Percentiles rank a stretch among this genome's conserved stretches.
Conservation (phyloP, 495 filamentous ascomycete species). For the Pyrenula aspistea region DNA sequence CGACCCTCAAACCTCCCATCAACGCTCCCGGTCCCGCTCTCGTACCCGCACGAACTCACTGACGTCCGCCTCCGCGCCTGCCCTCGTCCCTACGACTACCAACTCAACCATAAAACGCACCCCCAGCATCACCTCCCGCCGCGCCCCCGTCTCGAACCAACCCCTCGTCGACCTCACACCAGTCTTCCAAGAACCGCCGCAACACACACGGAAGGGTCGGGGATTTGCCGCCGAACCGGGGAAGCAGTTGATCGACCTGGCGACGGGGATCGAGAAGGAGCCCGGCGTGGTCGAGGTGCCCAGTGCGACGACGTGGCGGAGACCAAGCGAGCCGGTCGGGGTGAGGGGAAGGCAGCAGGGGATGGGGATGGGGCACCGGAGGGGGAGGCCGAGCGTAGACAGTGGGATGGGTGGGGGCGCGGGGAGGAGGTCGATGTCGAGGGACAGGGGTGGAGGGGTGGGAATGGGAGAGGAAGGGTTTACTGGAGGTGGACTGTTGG, state of each 20-base stretch:
- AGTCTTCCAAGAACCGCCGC: constrained; percentile 60
- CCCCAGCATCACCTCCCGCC: constrained; percentile 7
- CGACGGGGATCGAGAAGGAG: constrained; percentile 38
- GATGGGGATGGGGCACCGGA: background rate
- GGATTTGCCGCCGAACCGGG: constrained; percentile 52
- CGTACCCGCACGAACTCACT: constrained; percentile 17
- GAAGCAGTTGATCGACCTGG: constrained; percentile 50
- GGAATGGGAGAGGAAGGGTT: too few relatives aligned
- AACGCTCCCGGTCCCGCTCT: constrained; percentile 45
- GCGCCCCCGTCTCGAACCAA: constrained; percentile 19
- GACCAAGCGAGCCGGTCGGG: constrained; percentile 14
- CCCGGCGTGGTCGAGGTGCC: constrained; percentile 35
- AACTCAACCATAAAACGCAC: constrained; percentile 12
- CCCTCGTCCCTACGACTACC: constrained; percentile 11
- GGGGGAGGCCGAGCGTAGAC: background rate
- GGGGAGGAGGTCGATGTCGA: background rate
- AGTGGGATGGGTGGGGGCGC: too few relatives aligned
- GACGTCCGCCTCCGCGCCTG: constrained; percentile 8
- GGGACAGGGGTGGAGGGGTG: background rate
- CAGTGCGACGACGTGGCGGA: constrained; percentile 38
- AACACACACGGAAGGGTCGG: constrained; percentile 54
- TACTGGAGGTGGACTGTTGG: background rate
- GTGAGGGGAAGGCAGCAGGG: background rate
- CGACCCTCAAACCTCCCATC: constrained; percentile 29
- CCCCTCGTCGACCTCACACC: constrained; percentile 70